Base-by-base conservation (phyloP, 768 basidiomycete species). In the Inosperma sp. region DNA sequence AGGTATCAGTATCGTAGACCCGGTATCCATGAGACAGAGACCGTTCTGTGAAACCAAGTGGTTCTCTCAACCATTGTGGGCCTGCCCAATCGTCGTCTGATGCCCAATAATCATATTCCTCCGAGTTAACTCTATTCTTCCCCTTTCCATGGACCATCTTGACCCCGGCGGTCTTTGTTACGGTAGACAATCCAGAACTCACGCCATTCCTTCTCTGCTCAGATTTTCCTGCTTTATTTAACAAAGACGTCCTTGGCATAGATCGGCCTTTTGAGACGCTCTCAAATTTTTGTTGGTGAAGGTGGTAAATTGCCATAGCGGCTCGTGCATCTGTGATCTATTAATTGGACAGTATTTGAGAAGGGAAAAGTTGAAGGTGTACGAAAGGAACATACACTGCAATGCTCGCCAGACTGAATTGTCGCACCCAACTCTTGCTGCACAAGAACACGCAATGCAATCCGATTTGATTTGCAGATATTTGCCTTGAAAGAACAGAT, bases 311-410 rank as follows among this genome's bases (percentile, higher is more conserved):
- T 0, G 92, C 94, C 92, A 99, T 96, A 0, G 93, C 89, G 0
- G 94, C 95, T 45, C 94, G 79, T 1, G 94, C 93, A 64, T 98
- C 94, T 14, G 81, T 88, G 4, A 97, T 84, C 94, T 96, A 46
- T 21, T 35, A 42, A 19, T 27, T 25, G 31, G 36, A 53, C 10
- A 39, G 21, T 33, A 29, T 14, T 16, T 14, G 35, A 31, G n/a
- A 16, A 19, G 39, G 45, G 14, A 23, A 49, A 23, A 34, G 42
- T 29, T 21, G 31, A 19, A 48, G n/a, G n/a, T n/a, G n/a, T n/a
- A n/a, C n/a, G n/a, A n/a, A n/a, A n/a, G n/a, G 8, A 7, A 73
- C 88, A 48, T 63, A 94, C 94, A 67, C 91, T 93, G 27, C 80
- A 88, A 65, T 98, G 95, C 59, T 96, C 91, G 7, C 92, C 93